phyloP scores from a whole-genome alignment of 2,329 filamentous ascomycete species.

The Coniochaeta prunicola region DNA sequence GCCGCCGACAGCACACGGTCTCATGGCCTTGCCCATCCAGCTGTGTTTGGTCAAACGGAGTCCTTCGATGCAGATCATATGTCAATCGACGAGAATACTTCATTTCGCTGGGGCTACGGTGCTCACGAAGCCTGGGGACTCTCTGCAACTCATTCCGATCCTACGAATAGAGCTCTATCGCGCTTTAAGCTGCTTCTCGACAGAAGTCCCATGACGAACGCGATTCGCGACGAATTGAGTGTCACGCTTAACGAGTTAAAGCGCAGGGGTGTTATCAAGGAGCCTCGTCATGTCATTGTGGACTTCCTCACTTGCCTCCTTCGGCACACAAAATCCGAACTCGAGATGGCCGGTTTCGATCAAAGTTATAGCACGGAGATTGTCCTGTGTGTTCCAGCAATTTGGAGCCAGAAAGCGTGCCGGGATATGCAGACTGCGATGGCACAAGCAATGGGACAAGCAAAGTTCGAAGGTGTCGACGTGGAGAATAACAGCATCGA shows the following conservation, averaged over 20 bases:
- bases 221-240: constrained; percentile 4
- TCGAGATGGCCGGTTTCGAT: constrained; percentile 5
- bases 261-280: constrained; percentile 1
- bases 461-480: constrained; percentile 9
- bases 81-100: neutral
- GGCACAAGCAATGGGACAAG: constrained; percentile 8
- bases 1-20: neutral
- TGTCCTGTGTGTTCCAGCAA: constrained; percentile 12
- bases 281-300: constrained; percentile 3
- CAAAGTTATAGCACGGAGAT: constrained; percentile 9
- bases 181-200: constrained; percentile 12
- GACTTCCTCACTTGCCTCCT: constrained; percentile 18
- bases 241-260: constrained; percentile 1
- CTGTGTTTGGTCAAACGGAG: neutral
- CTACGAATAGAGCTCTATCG: constrained; percentile 4
- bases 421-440: constrained; percentile 13
- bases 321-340: constrained; percentile 12
- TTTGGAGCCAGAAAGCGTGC: constrained; percentile 15
- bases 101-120: constrained; percentile 9
- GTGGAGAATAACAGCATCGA: constrained; percentile 11
- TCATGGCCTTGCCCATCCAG: neutral
- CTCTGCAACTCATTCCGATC: constrained; percentile 4
- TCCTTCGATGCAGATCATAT: neutral
- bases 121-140: constrained; percentile 8
- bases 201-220: constrained; percentile 1